Base-by-base conservation (phyloP, 306 rosid species). In the Sphenostylis stenocarpa region DNA sequence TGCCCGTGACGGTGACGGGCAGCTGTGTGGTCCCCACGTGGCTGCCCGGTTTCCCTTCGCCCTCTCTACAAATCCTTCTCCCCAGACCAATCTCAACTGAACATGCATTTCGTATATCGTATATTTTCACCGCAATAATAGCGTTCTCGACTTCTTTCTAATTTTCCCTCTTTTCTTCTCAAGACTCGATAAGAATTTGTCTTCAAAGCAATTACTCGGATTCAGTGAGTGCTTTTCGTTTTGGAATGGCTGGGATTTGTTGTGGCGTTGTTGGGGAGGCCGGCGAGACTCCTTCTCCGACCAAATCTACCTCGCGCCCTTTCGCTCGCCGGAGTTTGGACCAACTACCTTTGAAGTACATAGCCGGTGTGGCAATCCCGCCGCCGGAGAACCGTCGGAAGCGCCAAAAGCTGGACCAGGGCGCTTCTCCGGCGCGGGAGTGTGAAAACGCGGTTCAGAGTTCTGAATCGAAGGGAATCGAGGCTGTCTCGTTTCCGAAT, bases 1-100 rank as follows among this genome's bases (percentile, higher is more conserved):
- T 90, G 93, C 97, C 96, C 93, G 86, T 64, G 97, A 86, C 84
- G 78, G 85, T 82, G 91, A 87, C 87, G 94, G 97, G 92, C 87
- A 86, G 84, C 41, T 89, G 85, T 74, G 91, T 86, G 94, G 92
- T 82, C 92, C 96, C 90, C 84, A 83, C 76, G 81, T 67, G 15
- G 24, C 67, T 55, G 62, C 33, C 62, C 62, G 33, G 3, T 5
- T 36, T 80, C 61, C 48, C 23, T 14, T 9, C 24, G 12, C 36
- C 12, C 79, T 15, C 79, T 15, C 69, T 84, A 38, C 48, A 88
- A 89, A 84, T 83, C 82, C 86, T 70, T 80, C 70, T 15, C 4
- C 16, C 2, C n/a, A 45, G 5, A 70, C 23, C 82, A 47, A 69
- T 75, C 71, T 77, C 77, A 61, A 19, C 11, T 3, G 70, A 17